Conservation (phyloP, 768 basidiomycete species). For the Gautieria morchelliformis region DNA sequence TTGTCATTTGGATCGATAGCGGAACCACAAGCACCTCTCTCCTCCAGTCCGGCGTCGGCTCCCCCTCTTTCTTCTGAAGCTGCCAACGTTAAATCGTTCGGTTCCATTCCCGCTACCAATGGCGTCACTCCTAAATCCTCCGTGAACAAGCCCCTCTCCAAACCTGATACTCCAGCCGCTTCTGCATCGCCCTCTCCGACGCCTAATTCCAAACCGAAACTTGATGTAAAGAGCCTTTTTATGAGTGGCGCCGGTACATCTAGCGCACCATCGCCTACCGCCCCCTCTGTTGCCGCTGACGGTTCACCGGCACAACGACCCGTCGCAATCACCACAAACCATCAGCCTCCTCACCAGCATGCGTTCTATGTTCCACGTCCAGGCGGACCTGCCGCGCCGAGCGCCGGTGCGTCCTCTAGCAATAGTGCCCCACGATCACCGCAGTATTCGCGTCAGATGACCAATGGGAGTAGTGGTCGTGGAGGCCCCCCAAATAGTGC, state of each 20-base stretch:
- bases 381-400: slow-evolving; percentile 29
- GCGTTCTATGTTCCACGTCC: not conserved
- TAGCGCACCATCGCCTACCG: not conserved
- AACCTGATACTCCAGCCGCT: slow-evolving; percentile 13
- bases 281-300: not conserved
- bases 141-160: not conserved
- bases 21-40: slow-evolving; percentile 64
- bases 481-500: slow-evolving; percentile 37
- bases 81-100: slow-evolving; percentile 74
- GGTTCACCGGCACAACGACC: slow-evolving; percentile 29
- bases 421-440: slow-evolving; percentile 48
- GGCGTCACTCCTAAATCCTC: slow-evolving; percentile 4
- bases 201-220: slow-evolving; percentile 45
- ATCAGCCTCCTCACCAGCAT: not conserved
- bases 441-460: slow-evolving; percentile 48
- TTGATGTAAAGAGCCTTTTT: slow-evolving; percentile 7
- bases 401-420: slow-evolving; percentile 26
- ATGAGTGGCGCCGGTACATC: not conserved
- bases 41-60: slow-evolving; percentile 70
- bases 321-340: not conserved
- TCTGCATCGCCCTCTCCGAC: slow-evolving; percentile 30
- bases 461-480: slow-evolving; percentile 50
- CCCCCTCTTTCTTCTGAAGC: slow-evolving; percentile 52
- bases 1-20: slow-evolving; percentile 88
- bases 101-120: slow-evolving; percentile 53